Base-by-base conservation (phyloP, 768 basidiomycete genomes). In the Lactarius hengduanensis region DNA sequence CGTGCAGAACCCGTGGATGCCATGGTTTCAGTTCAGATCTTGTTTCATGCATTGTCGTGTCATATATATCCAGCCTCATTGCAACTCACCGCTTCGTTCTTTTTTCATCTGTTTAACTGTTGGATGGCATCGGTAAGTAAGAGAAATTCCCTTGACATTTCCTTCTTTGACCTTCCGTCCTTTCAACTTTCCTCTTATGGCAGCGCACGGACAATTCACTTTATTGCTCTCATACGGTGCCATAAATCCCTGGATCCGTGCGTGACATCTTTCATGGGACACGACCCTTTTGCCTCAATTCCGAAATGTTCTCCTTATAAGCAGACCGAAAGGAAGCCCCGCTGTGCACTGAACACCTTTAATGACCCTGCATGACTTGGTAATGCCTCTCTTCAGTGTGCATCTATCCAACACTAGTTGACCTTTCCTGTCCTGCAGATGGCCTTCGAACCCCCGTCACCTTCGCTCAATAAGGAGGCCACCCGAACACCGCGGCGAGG, bases 161-260 rank as follows among this genome's bases (percentile, higher is more conserved):
- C 70, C 68, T 71, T 71, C 70, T 71, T 69, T 60, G 70, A 63
- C 54, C 58, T 59, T 56, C 57, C 28, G 63, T 58, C 63, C 70
- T 69, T 71, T 71, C 68, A 71, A 69, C 68, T 26, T 71, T 66
- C 70, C 70, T 62, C 59, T 66, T 71, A 63, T 66, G 70, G 70
- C 57, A 71, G 68, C 55, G 22, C 60, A 65, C 59, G 60, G 63
- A 57, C 64, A 70, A 64, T 69, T 68, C 68, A 56, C 53, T 50
- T 26, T 61, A 62, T 69, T 61, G 67, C 69, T 65, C 64, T 70
- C 58, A 66, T 67, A 62, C 67, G 53, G 60, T 68, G 68, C 70
- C 64, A 70, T 70, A 70, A 70, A 70, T 69, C 64, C 61, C 59
- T 70, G 68, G 64, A 65, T 70, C 68, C 61, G 67, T 70, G 59